Evolutionary conservation across 257 asterid species (phyloP), one percentile per base, ranked within the genome.

Genomic region (Paulownia fortunei): DNA sequence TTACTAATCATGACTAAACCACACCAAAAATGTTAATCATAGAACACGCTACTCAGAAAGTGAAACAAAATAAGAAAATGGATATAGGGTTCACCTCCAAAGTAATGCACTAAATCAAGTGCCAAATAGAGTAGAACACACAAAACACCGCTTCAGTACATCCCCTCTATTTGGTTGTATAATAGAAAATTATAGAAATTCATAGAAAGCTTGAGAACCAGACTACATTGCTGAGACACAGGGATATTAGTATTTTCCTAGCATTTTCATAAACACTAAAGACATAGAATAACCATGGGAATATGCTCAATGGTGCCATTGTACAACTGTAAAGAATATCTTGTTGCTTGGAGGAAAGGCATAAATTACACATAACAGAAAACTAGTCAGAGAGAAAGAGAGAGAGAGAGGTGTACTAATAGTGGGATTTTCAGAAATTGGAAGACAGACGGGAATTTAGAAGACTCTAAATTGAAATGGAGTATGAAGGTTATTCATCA

Each of bases 241-340:
- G 47, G 52, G 27, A 18, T 37, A 69, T 36, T 62, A 13, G 55
- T 44, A 74, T 30, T 27, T 49, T 8, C 65, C 13, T n/a, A 65
- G 32, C 67, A 76, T 66, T 62, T 46, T 51, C 61, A 67, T 66
- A 1, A 15, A 47, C 15, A 46, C 19, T 18, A 13, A 52, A 27
- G 54, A 62, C 68, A 63, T 26, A n/a, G 36, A 78, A 61, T 52
- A 24, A 44, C 49, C 37, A 8, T 62, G 39, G 39, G 36, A 34
- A 61, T 63, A 52, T 78, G 27, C 61, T 72, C 74, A 72, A 39
- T 18, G 21, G 36, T 62, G 41, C 32, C 34, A 79, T n/a, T 23
- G 3, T 16, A 46, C 76, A 49, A 42, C 56, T 15, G 56, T 19
- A 78, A 46, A 42, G 55, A 59, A 41, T 27, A 60, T 69, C 56